Conservation (phyloP, 2,329 filamentous ascomycete species). For the Podosphaera xanthii region DNA sequence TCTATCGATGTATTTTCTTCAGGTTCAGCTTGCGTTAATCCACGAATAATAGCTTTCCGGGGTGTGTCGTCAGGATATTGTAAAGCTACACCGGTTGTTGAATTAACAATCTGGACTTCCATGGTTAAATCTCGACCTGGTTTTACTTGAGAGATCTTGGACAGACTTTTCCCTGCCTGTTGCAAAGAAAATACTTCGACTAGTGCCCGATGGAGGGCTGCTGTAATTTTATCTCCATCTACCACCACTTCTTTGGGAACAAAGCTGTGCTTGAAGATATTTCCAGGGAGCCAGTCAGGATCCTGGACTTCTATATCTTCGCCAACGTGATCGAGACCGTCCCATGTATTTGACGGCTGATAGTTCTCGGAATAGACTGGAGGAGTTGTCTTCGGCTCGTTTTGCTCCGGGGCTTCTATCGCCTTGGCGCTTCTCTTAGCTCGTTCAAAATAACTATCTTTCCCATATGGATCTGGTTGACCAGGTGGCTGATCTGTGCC, state of each 20-base stretch:
- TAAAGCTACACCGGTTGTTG: conserved; percentile 9
- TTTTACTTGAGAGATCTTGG: conserved; percentile 6
- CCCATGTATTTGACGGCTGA: conserved; percentile 24
- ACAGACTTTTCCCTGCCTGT: conserved; percentile 18
- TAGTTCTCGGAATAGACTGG: conserved; percentile 16
- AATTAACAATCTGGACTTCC: conserved; percentile 11
- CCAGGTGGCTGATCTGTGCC: conserved; percentile 26
- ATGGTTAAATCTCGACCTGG: conserved; percentile 7
- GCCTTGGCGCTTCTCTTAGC: conserved; percentile 5
- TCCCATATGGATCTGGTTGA: conserved; percentile 24
- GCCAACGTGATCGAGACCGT: conserved; percentile 31
- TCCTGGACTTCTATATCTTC: conserved; percentile 21
- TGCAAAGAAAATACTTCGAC: conserved; percentile 30
- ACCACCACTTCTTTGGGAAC: conserved; percentile 17
- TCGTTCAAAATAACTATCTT: conserved; percentile 13
- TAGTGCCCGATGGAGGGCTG: conserved; percentile 28
- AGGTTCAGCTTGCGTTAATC: background rate
- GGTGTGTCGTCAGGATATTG: conserved; percentile 7
- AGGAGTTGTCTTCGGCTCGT: background rate
- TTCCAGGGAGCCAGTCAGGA: conserved; percentile 15
- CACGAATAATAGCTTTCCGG: conserved; percentile 4
- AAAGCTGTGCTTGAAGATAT: conserved; percentile 20
- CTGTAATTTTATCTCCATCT: conserved; percentile 17
- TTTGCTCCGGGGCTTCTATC: conserved; percentile 4
- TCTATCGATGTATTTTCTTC: conserved; percentile 2